Evolutionary conservation across 2,329 filamentous ascomycete genomes (phyloP), one percentile per base, ranked within the genome.

Genomic region (Fusarium mexicanum): DNA sequence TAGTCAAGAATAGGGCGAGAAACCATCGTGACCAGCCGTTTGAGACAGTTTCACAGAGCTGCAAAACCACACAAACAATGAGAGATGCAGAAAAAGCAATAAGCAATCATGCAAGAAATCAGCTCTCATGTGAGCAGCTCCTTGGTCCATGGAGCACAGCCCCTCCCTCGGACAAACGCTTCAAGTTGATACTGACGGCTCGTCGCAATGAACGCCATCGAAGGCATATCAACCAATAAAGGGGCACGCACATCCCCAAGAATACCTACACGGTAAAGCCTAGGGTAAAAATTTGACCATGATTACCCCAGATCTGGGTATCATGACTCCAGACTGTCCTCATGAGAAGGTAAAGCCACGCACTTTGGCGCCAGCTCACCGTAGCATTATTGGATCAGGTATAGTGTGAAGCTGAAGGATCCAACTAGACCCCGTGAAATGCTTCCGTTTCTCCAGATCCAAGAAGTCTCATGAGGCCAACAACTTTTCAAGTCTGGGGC

Each of bases 401-500:
- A 59, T 57, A 47, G 46, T 37, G 55, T 48, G 41, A 57, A 63
- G 29, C 38, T 46, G 33, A 41, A 51, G 33, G 47, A 60, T 50
- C 57, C 43, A 70, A 50, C 41, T 54, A 53, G 33, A 61, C 47
- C 46, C 58, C 69, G 26, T 51, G 31, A 53, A 54, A 50, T 62
- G 31, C 57, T 55, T 73, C 71, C 65, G 57, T 62, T 72, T 64
- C 73, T 65, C 65, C 62, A 66, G 64, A 48, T 50, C 55, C 33
- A 29, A 64, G 57, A 63, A 24, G 50, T 64, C 59, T 48, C 67
- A 61, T 54, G 50, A 63, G 67, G 54, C 59, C 62, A 74, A 69
- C 65, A 74, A 50, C 67, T 63, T 59, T 53, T 51, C 48, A 57
- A 77, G 74, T 68, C 76, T 51, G 75, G 72, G 72, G 76, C 74